Evolutionary conservation across 306 rosid species (phyloP).

Genomic region (Cucurbita moschata): DNA sequence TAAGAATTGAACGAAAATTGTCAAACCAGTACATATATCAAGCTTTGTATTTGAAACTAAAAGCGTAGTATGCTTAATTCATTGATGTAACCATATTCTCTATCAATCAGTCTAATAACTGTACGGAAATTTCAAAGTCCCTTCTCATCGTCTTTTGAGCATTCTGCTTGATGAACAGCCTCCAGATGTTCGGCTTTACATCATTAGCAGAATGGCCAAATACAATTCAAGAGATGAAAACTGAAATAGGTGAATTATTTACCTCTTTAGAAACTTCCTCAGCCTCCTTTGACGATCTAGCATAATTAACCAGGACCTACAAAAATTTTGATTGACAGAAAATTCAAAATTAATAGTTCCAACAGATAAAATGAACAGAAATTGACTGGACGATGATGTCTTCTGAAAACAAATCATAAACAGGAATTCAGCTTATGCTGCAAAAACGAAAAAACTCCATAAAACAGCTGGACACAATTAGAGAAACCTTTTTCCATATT

Average conservation of each 20-base stretch:
- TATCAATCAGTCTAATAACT: not conserved
- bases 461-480: not conserved
- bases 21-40: not conserved
- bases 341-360: not conserved
- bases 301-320: slow-evolving; percentile 84
- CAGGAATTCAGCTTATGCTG: not conserved
- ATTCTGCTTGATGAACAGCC: not conserved
- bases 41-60: not conserved
- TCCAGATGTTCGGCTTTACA: not conserved
- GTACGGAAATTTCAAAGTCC: not conserved
- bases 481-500: not conserved
- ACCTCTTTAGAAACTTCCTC: slow-evolving; percentile 93
- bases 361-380: not conserved
- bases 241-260: not conserved
- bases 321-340: slow-evolving; percentile 6
- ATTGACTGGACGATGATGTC: not conserved
- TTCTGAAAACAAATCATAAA: not conserved
- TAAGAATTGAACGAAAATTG: not conserved
- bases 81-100: not conserved
- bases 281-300: slow-evolving; percentile 87
- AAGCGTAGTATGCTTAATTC: not conserved
- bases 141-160: not conserved
- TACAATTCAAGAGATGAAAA: not conserved
- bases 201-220: not conserved
- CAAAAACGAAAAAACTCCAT: not conserved